A percentile compares a stretch with the other conserved stretches of the same genome.
These are phyloP conservation scores for Alternaria sp. DNA, from an alignment of 2,329 filamentous ascomycete genomes.

Conservation along the genomic window DNA sequence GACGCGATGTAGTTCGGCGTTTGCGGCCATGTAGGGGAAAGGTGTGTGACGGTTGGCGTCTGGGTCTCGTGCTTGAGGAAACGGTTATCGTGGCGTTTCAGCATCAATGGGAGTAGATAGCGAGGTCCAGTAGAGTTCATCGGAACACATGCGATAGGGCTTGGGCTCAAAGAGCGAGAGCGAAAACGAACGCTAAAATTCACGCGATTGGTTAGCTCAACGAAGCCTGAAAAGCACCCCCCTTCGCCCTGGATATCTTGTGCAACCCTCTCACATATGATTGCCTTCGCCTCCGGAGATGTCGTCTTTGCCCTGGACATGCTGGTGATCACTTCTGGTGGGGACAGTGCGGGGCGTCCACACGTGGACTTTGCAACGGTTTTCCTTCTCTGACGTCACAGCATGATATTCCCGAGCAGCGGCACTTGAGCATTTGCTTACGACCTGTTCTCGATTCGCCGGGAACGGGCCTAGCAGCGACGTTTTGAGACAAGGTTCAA, in stretches of 20 bases:
- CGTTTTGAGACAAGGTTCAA: background rate
- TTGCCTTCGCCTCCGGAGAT: background rate
- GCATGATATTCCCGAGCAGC: background rate
- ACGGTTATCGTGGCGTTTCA: background rate
- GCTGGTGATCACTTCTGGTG: conserved; percentile 1
- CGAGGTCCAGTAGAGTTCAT: background rate
- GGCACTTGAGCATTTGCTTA: background rate
- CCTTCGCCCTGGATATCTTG: background rate
- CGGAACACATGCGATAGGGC: background rate
- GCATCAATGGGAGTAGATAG: background rate
- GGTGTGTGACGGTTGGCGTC: background rate
- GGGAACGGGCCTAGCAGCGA: background rate
- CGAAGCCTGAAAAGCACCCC: background rate
- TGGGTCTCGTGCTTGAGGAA: background rate
- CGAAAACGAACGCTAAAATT: background rate
- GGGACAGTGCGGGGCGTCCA: conserved; percentile 12
- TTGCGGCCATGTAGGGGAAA: background rate
- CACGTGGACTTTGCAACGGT: conserved; percentile 8
- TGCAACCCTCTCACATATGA: background rate
- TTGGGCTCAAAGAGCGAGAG: background rate
- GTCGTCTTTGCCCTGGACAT: background rate
- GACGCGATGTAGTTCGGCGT: background rate
- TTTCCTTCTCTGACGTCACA: conserved; percentile 11
- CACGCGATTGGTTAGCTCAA: background rate
- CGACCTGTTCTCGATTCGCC: background rate